phyloP scores from a whole-genome alignment of 768 basidiomycete species.

The Leccinum disarticulatum region DNA sequence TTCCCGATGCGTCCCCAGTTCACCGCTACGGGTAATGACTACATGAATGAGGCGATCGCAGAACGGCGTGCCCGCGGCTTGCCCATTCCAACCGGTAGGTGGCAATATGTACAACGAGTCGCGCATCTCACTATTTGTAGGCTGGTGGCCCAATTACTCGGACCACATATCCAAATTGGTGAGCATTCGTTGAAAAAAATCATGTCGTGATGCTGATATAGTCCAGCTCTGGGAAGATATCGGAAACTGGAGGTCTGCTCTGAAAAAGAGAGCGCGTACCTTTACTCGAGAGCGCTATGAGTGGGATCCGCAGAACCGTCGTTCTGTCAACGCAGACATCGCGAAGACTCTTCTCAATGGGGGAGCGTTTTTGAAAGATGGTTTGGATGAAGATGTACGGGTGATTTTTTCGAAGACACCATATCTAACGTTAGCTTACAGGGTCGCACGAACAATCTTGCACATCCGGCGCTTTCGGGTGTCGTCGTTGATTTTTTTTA shows the following conservation, averaged over 20 bases:
- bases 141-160: too few species aligned
- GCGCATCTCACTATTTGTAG: too few species aligned
- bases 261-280: background rate
- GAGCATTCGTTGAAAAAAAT: too few species aligned
- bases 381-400: background rate
- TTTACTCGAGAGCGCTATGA: background rate
- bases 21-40: too few species aligned
- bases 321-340: background rate
- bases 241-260: background rate
- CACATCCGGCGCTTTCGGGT: constrained; percentile 1
- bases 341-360: background rate
- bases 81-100: too few species aligned
- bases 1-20: too few species aligned
- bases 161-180: too few species aligned
- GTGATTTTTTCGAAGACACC: background rate
- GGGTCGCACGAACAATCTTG: constrained; percentile 11
- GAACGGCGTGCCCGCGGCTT: too few species aligned
- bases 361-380: background rate
- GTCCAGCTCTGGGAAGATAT: background rate
- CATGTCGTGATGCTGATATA: too few species aligned
- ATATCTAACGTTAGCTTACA: background rate
- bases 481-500: constrained; percentile 13
- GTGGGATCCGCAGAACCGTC: background rate
- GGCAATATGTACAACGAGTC: too few species aligned
- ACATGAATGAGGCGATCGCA: too few species aligned